Evolutionary conservation across 805 yeast genomes (phyloP).

Genomic region (Metschnikowia gelsemii): DNA sequence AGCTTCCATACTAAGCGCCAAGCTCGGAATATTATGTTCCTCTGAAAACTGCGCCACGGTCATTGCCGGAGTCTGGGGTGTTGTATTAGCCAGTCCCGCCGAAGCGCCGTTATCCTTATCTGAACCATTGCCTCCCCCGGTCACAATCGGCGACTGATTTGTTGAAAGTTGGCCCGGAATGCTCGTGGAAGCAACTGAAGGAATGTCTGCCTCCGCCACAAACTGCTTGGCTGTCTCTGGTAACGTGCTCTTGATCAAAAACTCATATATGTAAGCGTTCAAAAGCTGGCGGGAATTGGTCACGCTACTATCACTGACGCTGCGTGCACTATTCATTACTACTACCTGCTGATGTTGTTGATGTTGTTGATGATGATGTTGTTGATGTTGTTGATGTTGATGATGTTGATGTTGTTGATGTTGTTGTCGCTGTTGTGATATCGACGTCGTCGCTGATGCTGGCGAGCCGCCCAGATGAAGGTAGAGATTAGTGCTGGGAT

Average conservation of each 20-base stretch:
- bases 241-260: constrained; percentile 69
- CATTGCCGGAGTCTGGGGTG: constrained; percentile 31
- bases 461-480: constrained; percentile 8
- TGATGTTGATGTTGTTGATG: too few relatives aligned
- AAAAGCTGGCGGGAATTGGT: constrained; percentile 56
- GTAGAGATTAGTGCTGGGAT: constrained; percentile 5
- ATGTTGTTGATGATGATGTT: constrained; percentile 3
- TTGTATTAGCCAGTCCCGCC: constrained; percentile 12
- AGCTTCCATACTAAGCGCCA: constrained; percentile 66
- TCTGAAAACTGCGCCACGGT: constrained; percentile 28
- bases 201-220: constrained; percentile 73
- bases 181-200: constrained; percentile 22
- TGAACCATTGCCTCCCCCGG: constrained; percentile 6
- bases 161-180: constrained; percentile 13
- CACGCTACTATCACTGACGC: constrained; percentile 45
- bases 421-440: too few relatives aligned
- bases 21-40: constrained; percentile 47
- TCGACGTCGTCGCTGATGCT: too few relatives aligned
- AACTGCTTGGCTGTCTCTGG: constrained; percentile 72
- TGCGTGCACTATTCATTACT: constrained; percentile 26
- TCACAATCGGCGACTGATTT: constrained; percentile 23
- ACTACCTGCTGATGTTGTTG: constrained; percentile 11
- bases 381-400: neutral
- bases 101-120: constrained; percentile 7
- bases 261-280: constrained; percentile 86